Percentiles rank a stretch among this genome's conserved stretches.
Conservation (phyloP, 1,284 basidiomycete species). For the Stereum hirsutum region DNA sequence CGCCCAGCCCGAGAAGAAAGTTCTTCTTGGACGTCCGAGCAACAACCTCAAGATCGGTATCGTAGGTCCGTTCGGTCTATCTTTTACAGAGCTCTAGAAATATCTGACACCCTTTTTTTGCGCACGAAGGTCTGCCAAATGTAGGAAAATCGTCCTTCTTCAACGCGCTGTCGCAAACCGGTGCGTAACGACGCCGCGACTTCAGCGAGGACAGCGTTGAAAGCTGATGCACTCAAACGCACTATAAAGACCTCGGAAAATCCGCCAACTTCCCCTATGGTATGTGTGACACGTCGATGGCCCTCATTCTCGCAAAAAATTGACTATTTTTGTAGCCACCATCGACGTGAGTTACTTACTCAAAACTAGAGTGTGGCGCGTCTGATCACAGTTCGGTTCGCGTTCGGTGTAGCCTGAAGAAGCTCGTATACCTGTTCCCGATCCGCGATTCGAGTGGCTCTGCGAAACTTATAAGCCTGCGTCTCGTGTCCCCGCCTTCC, state of each 20-base stretch:
- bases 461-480: constrained; percentile 87
- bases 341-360: constrained; percentile 6
- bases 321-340: too few relatives aligned
- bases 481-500: constrained; percentile 85
- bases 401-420: constrained; percentile 28
- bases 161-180: constrained; percentile 92
- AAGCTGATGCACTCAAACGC: too few relatives aligned
- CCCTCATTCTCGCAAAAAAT: too few relatives aligned
- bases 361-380: not conserved
- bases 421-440: constrained; percentile 97
- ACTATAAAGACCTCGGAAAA: constrained; percentile 78
- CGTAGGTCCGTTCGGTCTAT: constrained; percentile 66
- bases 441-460: constrained; percentile 93
- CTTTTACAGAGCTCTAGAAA: constrained; percentile 14
- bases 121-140: constrained; percentile 73
- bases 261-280: constrained; percentile 99
- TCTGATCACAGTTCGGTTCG: not conserved
- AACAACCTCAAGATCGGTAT: constrained; percentile 97
- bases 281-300: constrained; percentile 88
- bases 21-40: constrained; percentile 78
- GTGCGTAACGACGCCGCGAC: constrained; percentile 25
- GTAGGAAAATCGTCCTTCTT: constrained; percentile 94
- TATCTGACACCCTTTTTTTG: constrained; percentile 9
- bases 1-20: constrained; percentile 70
- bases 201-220: too few relatives aligned